These are phyloP conservation scores for Neurospora terricola DNA, from an alignment of 495 filamentous ascomycete species.

Conservation along the genomic window DNA sequence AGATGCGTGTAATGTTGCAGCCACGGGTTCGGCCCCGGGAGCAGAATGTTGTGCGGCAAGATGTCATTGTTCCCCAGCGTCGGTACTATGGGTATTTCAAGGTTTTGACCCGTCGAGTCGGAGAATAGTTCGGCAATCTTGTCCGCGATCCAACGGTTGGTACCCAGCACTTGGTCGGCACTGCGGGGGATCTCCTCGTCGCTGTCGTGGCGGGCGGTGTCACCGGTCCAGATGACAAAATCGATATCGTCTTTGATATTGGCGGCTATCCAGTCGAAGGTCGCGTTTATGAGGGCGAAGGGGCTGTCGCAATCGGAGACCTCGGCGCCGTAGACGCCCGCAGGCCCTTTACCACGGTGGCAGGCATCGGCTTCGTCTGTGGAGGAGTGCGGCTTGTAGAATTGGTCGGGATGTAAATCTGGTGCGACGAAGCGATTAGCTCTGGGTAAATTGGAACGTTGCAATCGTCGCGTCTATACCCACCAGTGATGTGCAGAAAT, in stretches of 20 bases:
- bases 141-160: slow-evolving; percentile 64
- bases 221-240: slow-evolving; percentile 96
- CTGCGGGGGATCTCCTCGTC: slow-evolving; percentile 76
- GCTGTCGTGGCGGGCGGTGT: slow-evolving; percentile 90
- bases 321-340: slow-evolving; percentile 74
- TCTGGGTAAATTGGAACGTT: not conserved
- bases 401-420: slow-evolving; percentile 87
- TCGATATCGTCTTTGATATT: slow-evolving; percentile 78
- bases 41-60: slow-evolving; percentile 90
- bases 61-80: slow-evolving; percentile 97
- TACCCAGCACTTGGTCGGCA: slow-evolving; percentile 56
- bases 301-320: slow-evolving; percentile 85
- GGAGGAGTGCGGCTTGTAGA: slow-evolving; percentile 69
- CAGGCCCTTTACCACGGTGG: slow-evolving; percentile 66
- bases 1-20: slow-evolving; percentile 60
- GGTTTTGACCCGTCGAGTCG: slow-evolving; percentile 38
- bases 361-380: slow-evolving; percentile 59
- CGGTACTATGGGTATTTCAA: slow-evolving; percentile 73
- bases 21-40: slow-evolving; percentile 74
- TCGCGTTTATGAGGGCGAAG: slow-evolving; percentile 68
- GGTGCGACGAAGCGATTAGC: slow-evolving; percentile 1
- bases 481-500: slow-evolving; percentile 95
- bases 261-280: slow-evolving; percentile 83
- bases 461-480: slow-evolving; percentile 6
- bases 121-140: slow-evolving; percentile 68